Evolutionary conservation across 495 filamentous ascomycete genomes (phyloP), one percentile per base, ranked within the genome.

Genomic region (Aspergillus baeticus): DNA sequence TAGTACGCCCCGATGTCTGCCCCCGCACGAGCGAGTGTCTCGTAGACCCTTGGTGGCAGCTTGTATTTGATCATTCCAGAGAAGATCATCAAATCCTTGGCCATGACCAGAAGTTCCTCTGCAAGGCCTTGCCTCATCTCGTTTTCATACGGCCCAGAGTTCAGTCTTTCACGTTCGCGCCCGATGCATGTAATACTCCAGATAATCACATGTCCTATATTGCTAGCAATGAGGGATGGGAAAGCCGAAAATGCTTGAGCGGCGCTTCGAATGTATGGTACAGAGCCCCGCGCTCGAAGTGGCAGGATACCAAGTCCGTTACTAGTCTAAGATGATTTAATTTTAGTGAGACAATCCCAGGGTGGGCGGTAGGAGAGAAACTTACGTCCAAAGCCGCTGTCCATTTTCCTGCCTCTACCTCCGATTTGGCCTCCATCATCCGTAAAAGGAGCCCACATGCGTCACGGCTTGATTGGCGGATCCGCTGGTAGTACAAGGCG

Each of bases 51-150:
- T 22, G 84, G 81, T 10, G 84, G 82, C 60, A 97, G 77, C 56
- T 92, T 85, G 71, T 96, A 98, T 67, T 90, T 86, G 63, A 98
- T 83, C 80, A 96, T 86, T 23, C 94, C 92, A 13, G 93, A 93
- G 75, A 96, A 98, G 33, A 95, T 85, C 79, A 93, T 95, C 53
- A 96, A 69, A 72, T 96, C 94, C 64, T 89, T 87, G 46, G 86
- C 90, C 65, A 84, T 88, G 62, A 86, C 81, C 69, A 87, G 82
- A 61, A 96, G 73, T 61, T 86, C 76, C 37, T 86, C 84, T 18
- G 86, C 80, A 70, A 94, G 81, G 52, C 81, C 78, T 54, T 82
- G 78, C 60, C 85, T 86, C 57, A 85, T 86, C 51, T 86, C 86
- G 64, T 90, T 91, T 49, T 86, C 87, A 66, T 84, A 97, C 56